Evolutionary conservation across 176 grass and related monocot genomes (phyloP).

Genomic region (Rhipidocladum racemiflorum): DNA sequence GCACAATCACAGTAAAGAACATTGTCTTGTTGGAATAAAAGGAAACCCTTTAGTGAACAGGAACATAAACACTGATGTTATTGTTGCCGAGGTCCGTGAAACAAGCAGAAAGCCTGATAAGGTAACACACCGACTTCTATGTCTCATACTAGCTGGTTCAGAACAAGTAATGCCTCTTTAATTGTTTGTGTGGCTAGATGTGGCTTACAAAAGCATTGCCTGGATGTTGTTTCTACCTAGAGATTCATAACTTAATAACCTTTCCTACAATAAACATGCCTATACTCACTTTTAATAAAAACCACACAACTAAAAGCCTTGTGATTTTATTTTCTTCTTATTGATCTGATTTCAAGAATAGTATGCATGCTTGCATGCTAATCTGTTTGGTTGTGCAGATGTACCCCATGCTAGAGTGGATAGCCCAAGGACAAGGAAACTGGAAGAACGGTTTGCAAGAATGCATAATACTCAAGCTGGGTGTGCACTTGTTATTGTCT

Average conservation of each 20-base stretch:
- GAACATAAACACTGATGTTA: conserved; percentile 97
- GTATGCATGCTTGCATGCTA: not conserved
- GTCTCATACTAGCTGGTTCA: not conserved
- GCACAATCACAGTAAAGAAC: conserved; percentile 99
- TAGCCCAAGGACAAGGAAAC: conserved; percentile 93
- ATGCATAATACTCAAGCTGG: conserved; percentile 99
- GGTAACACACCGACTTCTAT: conserved; percentile 41
- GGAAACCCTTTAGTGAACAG: conserved; percentile 91
- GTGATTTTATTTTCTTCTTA: not conserved
- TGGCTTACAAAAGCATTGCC: not conserved
- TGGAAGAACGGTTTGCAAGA: conserved; percentile 94
- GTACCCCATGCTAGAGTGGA: conserved; percentile 95
- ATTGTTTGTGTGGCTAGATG: conserved; percentile 8
- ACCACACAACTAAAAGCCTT: not conserved
- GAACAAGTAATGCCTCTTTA: not conserved
- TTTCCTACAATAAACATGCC: not conserved
- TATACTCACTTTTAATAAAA: not conserved
- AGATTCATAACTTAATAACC: not conserved
- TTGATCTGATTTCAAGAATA: not conserved
- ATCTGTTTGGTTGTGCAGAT: conserved; percentile 57
- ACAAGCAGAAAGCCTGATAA: conserved; percentile 99
- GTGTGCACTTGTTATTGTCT: conserved; percentile 17
- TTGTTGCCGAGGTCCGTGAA: conserved; percentile 98
- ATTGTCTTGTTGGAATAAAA: conserved; percentile 99
- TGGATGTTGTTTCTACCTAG: not conserved